Base-by-base conservation (phyloP, 371 early-diverging fungal genomes). In the Zopfochytrium polystomum region DNA sequence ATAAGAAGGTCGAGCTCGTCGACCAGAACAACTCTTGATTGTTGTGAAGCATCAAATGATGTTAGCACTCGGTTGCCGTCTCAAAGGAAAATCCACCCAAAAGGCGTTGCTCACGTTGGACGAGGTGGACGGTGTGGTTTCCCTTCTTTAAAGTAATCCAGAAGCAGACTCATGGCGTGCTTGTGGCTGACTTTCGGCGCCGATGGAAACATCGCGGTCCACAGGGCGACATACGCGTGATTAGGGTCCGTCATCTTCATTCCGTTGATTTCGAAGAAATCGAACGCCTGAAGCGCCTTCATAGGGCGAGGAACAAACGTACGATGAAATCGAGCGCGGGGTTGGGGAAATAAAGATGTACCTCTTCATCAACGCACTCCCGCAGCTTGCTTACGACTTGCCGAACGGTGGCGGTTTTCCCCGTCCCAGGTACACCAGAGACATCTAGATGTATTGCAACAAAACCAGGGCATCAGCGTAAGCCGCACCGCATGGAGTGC, bases 1-100 rank as follows among this genome's bases (percentile, higher is more conserved):
- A 96, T 90, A 31, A 99, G 74, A 31, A 95, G 72, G 75, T 99
- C 99, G 49, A 99, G 79, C 68, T 99, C 99, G 72, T 99, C 99
- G 83, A 99, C 89, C 52, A 99, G 67, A 1, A 99, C 88, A 4
- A 98, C 90, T 26, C 90, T 89, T 38, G 22, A 25, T 6, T 2
- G 47, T 34, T 47, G n/a, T n/a, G n/a, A n/a, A n/a, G n/a, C n/a
- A n/a, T n/a, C n/a, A n/a, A n/a, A n/a, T n/a, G n/a, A n/a, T n/a
- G n/a, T n/a, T n/a, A n/a, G n/a, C n/a, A n/a, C n/a, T n/a, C 34
- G 11, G 20, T 33, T 15, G 38, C 18, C 34, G n/a, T n/a, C n/a
- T 60, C 59, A 23, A 11, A 3, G 27, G 5, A 25, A 48, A 48
- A 13, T 42, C 1, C 18, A 20, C 18, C 43, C 20, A 20, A 48